These are phyloP conservation scores for Tylopilus vinaceipallidus DNA, from an alignment of 768 basidiomycete species.

Conservation along the genomic window DNA sequence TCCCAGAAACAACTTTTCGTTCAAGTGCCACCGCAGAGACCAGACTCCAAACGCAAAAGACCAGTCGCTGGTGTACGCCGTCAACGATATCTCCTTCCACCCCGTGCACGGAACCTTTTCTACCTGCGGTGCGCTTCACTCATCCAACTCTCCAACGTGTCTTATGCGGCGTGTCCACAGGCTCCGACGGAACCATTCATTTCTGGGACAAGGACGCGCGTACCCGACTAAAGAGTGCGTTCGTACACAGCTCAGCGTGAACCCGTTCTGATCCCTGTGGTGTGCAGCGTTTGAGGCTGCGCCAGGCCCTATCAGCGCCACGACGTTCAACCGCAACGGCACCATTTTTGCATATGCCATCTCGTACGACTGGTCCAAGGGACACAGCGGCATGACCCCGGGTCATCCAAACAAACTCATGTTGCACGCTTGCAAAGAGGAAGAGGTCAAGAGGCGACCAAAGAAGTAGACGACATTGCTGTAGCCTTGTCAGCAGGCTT, in stretches of 20 bases:
- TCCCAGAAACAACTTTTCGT: constrained; percentile 76
- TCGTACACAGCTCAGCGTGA: background rate
- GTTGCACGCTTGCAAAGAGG: constrained; percentile 83
- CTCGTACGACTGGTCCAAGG: constrained; percentile 94
- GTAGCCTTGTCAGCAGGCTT: background rate
- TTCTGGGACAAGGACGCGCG: constrained; percentile 96
- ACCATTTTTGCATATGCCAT: constrained; percentile 89
- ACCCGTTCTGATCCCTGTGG: constrained; percentile 2
- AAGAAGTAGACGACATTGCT: constrained; percentile 29
- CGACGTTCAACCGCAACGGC: constrained; percentile 84
- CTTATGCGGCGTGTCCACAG: constrained; percentile 33
- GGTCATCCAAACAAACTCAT: constrained; percentile 73
- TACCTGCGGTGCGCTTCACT: constrained; percentile 56
- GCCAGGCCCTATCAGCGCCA: constrained; percentile 75
- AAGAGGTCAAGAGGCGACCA: constrained; percentile 73
- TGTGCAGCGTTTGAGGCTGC: constrained; percentile 67
- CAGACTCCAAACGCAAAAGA: constrained; percentile 54
- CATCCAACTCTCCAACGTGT: constrained; percentile 21
- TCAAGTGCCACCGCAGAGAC: constrained; percentile 78
- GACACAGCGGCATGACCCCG: constrained; percentile 80
- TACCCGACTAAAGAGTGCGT: constrained; percentile 82
- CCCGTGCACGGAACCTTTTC: constrained; percentile 83
- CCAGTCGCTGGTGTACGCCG: constrained; percentile 72
- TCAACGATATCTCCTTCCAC: constrained; percentile 87
- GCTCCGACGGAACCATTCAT: constrained; percentile 84